These are phyloP conservation scores for Paraglomus brasilianum DNA, from an alignment of 192 early-diverging fungal genomes.

Conservation along the genomic window DNA sequence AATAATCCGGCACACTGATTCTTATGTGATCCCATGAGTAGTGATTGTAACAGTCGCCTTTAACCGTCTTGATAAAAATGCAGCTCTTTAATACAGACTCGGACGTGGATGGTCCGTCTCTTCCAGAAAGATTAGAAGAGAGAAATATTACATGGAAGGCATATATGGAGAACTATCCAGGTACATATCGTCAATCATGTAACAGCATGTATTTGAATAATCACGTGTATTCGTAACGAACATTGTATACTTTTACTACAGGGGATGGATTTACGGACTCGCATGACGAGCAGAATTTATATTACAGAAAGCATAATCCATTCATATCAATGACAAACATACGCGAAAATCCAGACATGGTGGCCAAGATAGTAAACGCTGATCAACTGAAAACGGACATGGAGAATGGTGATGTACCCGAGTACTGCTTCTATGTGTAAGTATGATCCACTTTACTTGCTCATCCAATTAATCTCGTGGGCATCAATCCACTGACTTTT, in stretches of 20 bases:
- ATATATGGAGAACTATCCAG: constrained; percentile 64
- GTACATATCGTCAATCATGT: constrained; percentile 44
- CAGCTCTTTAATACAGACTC: too few relatives aligned
- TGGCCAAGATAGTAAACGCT: constrained; percentile 61
- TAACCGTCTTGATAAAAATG: too few relatives aligned
- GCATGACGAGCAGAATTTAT: constrained; percentile 34
- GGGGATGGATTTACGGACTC: constrained; percentile 1
- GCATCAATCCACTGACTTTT: constrained; percentile 29
- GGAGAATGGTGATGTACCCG: constrained; percentile 46
- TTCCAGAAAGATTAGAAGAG: constrained; percentile 57
- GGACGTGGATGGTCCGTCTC: constrained; percentile 13
- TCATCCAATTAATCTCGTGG: background rate
- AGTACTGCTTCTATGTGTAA: constrained; percentile 53
- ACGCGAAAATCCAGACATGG: constrained; percentile 50
- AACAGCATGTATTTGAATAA: background rate
- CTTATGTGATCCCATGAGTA: too few relatives aligned
- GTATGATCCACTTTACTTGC: background rate
- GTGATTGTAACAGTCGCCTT: too few relatives aligned
- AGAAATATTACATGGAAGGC: constrained; percentile 59
- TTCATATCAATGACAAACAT: constrained; percentile 63
- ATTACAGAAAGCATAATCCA: constrained; percentile 74
- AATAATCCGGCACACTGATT: too few relatives aligned
- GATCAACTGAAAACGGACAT: constrained; percentile 57
- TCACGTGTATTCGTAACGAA: background rate
- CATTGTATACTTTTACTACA: background rate